Conservation (phyloP, 1,139 yeast genomes). For the Debaryomyces nepalensis region DNA sequence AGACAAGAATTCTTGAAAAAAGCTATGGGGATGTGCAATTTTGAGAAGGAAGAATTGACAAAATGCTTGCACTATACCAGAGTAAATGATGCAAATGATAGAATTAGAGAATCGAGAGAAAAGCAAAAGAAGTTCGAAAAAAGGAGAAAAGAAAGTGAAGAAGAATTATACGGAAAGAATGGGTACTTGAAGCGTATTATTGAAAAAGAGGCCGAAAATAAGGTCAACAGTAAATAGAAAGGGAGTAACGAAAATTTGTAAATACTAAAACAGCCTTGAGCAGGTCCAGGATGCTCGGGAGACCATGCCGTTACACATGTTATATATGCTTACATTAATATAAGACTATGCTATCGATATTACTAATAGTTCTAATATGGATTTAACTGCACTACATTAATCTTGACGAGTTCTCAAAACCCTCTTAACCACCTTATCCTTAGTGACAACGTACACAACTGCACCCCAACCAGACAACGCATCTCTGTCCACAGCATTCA, state of each 20-base stretch:
- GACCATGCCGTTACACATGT: background rate
- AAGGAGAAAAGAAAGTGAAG: constrained; percentile 65
- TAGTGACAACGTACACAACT: constrained; percentile 87
- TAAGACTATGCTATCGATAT: background rate
- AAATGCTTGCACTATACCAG: constrained; percentile 83
- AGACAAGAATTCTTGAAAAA: constrained; percentile 68
- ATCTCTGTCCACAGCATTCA: constrained; percentile 97
- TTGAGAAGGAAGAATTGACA: constrained; percentile 77
- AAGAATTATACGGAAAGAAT: constrained; percentile 81
- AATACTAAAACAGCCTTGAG: background rate
- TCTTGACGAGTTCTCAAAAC: constrained; percentile 95
- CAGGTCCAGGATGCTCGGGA: background rate
- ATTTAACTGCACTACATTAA: constrained; percentile 26
- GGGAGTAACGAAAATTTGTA: constrained; percentile 5
- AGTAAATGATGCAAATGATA: constrained; percentile 64
- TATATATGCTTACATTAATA: too few species aligned
- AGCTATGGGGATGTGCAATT: constrained; percentile 86
- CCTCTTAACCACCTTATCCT: constrained; percentile 87
- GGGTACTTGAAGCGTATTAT: constrained; percentile 70
- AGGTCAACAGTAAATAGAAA: constrained; percentile 6
- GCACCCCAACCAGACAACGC: constrained; percentile 99
- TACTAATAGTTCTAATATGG: constrained; percentile 12
- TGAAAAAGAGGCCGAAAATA: constrained; percentile 38
- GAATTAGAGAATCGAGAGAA: constrained; percentile 61
- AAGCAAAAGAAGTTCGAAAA: constrained; percentile 58